Base-by-base conservation (phyloP, 78 protist genomes). In the Isochrysis galbana region DNA sequence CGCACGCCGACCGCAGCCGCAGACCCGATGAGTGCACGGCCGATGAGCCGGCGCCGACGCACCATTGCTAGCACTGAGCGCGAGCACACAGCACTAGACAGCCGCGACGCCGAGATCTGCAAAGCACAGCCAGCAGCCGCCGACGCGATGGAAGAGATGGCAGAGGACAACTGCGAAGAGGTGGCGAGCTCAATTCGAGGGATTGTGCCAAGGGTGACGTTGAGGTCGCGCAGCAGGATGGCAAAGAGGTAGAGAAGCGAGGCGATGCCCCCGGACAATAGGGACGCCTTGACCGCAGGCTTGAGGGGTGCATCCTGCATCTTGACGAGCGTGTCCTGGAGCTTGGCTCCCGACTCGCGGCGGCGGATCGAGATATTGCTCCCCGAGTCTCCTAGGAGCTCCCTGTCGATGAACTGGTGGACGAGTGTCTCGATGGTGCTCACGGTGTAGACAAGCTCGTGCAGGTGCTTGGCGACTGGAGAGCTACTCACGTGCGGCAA, bases 281-380 rank as follows among this genome's bases (percentile, higher is more conserved):
- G 80, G 2, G 80, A 70, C 80, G 80, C 80, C 80, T 70, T 70
- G 80, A 70, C 80, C n/a, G 80, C 21, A 17, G 80, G 41, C 80
- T 70, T 70, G 80, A 70, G 14, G 39, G n/a, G 2, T 36, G n/a
- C 19, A 14, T 3, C 34, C 39, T 14, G n/a, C 72, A 21, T 21
- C 4, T 21, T 23, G 45, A 36, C 80, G 80, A 70, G 36, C 11
- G 80, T 21, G 80, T 70, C 80, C 80, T 70, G 80, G 29, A 70
- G 80, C n/a, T 21, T 3, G 45, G 80, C 80, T 36, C 80, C 80
- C n/a, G 3, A 4, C 80, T 70, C 80, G 44, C 80, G 80, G 39
- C 80, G 34, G 80, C 80, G 80, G 7, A 21, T 5, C 45, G 29
- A 1, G 41, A 21, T 14, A 3, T 23, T 7, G 32, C 32, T 3